Percentiles rank a stretch among this genome's conserved stretches.
phyloP scores from a whole-genome alignment of 257 asterid genomes.

The Jasminum sambac region DNA sequence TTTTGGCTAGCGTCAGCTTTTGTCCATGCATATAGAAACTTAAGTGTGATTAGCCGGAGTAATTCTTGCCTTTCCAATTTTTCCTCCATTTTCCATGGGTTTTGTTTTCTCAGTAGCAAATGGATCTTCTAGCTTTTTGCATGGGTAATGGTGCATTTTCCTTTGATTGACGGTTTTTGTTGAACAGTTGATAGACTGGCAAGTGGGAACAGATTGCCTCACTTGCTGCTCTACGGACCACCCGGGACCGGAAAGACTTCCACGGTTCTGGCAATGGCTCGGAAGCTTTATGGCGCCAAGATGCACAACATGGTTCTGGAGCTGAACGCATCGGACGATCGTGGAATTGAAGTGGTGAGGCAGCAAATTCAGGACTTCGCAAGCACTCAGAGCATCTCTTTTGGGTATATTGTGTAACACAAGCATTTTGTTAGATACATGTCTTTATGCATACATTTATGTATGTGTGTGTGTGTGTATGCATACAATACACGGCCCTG shows the following conservation, averaged over 20 bases:
- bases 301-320: constrained; percentile 90
- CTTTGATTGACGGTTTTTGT: constrained; percentile 25
- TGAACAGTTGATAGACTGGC: constrained; percentile 83
- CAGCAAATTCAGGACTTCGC: constrained; percentile 99
- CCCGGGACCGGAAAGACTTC: constrained; percentile 99
- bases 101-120: not conserved
- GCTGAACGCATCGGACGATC: constrained; percentile 96
- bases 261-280: constrained; percentile 83
- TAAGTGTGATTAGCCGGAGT: not conserved
- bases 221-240: constrained; percentile 94
- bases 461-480: not conserved
- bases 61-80: not conserved
- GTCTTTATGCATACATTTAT: not conserved
- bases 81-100: not conserved
- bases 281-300: constrained; percentile 83
- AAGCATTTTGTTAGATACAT: not conserved
- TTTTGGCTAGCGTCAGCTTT: not conserved
- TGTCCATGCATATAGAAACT: not conserved
- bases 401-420: constrained; percentile 50
- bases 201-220: constrained; percentile 82
- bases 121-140: constrained; percentile 1
- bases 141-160: not conserved
- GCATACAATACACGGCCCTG: not conserved
- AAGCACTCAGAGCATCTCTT: constrained; percentile 95
- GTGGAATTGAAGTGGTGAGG: constrained; percentile 95